Base-by-base conservation (phyloP, 1,284 basidiomycete species). In the Ceratobasidium sp. region DNA sequence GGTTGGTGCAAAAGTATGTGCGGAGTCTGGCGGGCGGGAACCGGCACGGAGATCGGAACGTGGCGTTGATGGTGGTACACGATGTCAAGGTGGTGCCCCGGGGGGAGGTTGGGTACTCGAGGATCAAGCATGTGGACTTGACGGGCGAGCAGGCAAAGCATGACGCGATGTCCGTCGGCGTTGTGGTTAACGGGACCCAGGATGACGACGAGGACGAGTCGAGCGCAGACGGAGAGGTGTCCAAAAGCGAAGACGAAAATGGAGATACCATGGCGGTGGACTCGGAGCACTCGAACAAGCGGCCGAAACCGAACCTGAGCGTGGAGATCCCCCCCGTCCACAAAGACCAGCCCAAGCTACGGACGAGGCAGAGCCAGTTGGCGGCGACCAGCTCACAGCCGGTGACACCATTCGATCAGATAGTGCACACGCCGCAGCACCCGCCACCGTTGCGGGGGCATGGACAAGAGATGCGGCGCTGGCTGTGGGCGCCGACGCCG, bases 121-220 rank as follows among this genome's bases (percentile, higher is more conserved):
- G 40, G 64, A 67, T 67, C 64, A 67, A 56, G 64, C 64, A 67
- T 46, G 64, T 67, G 38, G 64, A 67, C 51, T 33, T 67, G 33
- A 67, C 64, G 38, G 64, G 64, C n/a, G 64, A 67, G 46, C 64
- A 67, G 64, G 64, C 64, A 12, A 42, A 67, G 40, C 64, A 67
- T 25, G 64, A 67, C 23, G 64, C 64, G 51, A 21, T 67, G 33
- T 49, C 30, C 3, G 53, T 53, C 18, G 46, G 63, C 30, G 49
- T 66, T 9, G 23, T 36, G 49, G 60, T 46, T 11, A 44, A 62
- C 60, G 25, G 28, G 25, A 28, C n/a, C 6, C n/a, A 36, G 48
- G 62, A 64, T 28, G 33, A 64, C 21, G 23, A 36, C 42, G 62
- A 53, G 16, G 46, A 33, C 46, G 48, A 53, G 46, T 64, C 62